Percentiles rank a stretch among this genome's conserved stretches.
Evolutionary conservation across 805 yeast genomes (phyloP).

Genomic region (Starmera dryadoides): DNA sequence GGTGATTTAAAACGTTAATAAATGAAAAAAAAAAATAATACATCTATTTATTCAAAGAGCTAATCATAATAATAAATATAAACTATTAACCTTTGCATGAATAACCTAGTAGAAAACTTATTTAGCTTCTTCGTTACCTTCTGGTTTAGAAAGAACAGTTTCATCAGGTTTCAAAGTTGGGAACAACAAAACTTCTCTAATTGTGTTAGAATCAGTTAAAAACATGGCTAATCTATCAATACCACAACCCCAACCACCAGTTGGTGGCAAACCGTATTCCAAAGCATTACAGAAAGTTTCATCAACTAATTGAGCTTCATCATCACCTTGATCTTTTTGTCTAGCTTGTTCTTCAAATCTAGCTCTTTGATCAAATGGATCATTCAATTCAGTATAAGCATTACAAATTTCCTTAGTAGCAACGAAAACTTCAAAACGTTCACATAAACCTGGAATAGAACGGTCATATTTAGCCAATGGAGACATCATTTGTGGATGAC

Average conservation of each 20-base stretch:
- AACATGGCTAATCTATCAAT: conserved; percentile 98
- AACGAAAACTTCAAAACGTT: conserved; percentile 96
- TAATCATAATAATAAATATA: no score
- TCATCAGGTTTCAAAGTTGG: conserved; percentile 97
- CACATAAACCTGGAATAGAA: conserved; percentile 89
- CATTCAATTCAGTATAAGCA: conserved; percentile 98
- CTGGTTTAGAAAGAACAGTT: conserved; percentile 12
- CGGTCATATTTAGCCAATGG: conserved; percentile 97
- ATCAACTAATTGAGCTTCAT: conserved; percentile 94
- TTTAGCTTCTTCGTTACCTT: conserved; percentile 12
- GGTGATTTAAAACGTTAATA: conserved; percentile 46
- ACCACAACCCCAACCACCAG: conserved; percentile 99
- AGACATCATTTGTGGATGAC: conserved; percentile 99
- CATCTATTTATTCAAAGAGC: no score
- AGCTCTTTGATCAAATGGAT: conserved; percentile 96
- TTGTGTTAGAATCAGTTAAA: conserved; percentile 91
- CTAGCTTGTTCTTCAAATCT: conserved; percentile 98
- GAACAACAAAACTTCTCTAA: conserved; percentile 95
- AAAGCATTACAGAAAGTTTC: conserved; percentile 96
- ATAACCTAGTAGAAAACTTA: no score
- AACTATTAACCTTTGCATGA: no score
- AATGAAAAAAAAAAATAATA: no score
- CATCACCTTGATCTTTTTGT: conserved; percentile 98
- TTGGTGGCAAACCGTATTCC: conserved; percentile 98
- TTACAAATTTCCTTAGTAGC: conserved; percentile 98